phyloP scores from a whole-genome alignment of 306 rosid species.

The Lithocarpus polystachyus region DNA sequence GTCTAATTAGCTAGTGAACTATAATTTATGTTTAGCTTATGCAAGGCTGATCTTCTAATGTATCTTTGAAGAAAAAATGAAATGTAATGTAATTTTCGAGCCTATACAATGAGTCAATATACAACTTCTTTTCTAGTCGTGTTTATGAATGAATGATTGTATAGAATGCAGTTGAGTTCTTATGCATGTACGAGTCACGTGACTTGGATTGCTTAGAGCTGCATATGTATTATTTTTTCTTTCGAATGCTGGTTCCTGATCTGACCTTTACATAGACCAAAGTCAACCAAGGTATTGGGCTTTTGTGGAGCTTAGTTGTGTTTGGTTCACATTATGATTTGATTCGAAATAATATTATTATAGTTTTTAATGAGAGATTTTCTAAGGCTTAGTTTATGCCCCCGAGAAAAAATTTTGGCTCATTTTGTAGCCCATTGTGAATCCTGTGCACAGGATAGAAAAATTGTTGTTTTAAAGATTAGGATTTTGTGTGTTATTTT shows the following conservation, averaged over 20 bases:
- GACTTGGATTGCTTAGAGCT: too few species aligned
- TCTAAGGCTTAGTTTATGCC: too few species aligned
- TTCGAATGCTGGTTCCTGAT: too few species aligned
- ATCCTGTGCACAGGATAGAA: fast-evolving
- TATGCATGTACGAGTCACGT: neutral
- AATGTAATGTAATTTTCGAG: neutral
- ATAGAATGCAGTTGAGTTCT: neutral
- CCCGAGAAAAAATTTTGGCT: fast-evolving
- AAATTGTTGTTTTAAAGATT: too few species aligned
- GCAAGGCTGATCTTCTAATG: slow-evolving; percentile 4
- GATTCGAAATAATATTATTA: too few species aligned
- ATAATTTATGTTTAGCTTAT: slow-evolving; percentile 18
- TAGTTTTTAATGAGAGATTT: too few species aligned
- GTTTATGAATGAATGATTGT: neutral
- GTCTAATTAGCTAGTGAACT: slow-evolving; percentile 3
- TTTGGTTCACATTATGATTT: fast-evolving
- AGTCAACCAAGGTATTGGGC: too few species aligned
- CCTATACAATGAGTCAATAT: neutral
- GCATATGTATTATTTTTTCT: too few species aligned
- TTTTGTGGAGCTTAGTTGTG: too few species aligned
- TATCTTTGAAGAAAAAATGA: slow-evolving; percentile 7
- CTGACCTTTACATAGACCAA: too few species aligned
- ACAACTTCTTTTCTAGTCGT: neutral
- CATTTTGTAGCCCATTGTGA: too few species aligned
- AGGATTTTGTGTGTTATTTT: too few species aligned